These are phyloP conservation scores for Hemisphaericaspora nanyangensis DNA, from an alignment of 805 yeast species.

Conservation along the genomic window DNA sequence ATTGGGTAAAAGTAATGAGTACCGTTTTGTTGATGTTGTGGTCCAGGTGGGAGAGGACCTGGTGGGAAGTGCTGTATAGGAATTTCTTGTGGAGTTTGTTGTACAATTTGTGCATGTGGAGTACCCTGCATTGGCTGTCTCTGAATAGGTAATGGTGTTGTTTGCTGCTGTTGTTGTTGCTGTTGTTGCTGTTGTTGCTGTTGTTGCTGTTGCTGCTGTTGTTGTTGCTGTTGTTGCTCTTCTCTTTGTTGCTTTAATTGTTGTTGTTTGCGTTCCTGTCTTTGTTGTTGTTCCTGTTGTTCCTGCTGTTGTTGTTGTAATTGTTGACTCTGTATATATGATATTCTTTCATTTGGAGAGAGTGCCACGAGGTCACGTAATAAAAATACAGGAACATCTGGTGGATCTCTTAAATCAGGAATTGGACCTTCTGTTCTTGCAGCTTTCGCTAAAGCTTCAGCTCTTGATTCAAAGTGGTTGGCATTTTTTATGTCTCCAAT, in stretches of 20 bases:
- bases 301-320: constrained; percentile 13
- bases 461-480: constrained; percentile 39
- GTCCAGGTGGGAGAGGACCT: constrained; percentile 4
- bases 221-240: constrained; percentile 12
- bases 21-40: constrained; percentile 4
- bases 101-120: constrained; percentile 9
- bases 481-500: constrained; percentile 44
- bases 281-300: constrained; percentile 12
- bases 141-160: constrained; percentile 9
- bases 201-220: constrained; percentile 5
- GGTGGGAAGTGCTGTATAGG: constrained; percentile 3
- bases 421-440: constrained; percentile 40
- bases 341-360: constrained; percentile 38
- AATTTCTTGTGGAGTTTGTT: constrained; percentile 6
- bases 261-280: constrained; percentile 7
- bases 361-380: constrained; percentile 42
- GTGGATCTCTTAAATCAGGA: constrained; percentile 44
- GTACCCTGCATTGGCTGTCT: constrained; percentile 5
- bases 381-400: constrained; percentile 43
- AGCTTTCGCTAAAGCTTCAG: constrained; percentile 40
- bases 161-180: constrained; percentile 15
- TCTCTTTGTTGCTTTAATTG: constrained; percentile 19
- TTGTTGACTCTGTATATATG: constrained; percentile 33
- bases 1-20: constrained; percentile 2
- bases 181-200: constrained; percentile 7